Evolutionary conservation across 1,139 yeast genomes (phyloP).

Genomic region (Geotrichum candidum): DNA sequence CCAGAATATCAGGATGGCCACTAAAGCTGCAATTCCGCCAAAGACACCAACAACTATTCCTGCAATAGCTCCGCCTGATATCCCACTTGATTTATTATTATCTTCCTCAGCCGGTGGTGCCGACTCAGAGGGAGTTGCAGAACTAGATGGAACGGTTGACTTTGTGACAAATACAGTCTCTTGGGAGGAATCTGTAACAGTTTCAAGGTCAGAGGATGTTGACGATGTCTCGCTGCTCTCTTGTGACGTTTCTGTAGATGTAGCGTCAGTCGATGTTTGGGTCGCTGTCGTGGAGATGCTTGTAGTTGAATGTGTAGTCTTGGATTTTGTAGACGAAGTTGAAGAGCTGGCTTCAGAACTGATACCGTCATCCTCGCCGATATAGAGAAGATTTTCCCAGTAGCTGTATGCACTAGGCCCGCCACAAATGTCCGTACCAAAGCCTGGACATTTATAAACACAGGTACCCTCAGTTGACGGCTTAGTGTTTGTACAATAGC

Average conservation of each 20-base stretch:
- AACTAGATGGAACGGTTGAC: conserved; percentile 10
- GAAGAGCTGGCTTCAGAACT: conserved; percentile 4
- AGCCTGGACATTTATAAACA: conserved; percentile 37
- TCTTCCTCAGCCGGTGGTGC: background rate
- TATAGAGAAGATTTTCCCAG: conserved; percentile 15
- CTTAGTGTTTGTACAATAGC: conserved; percentile 57
- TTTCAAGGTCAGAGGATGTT: background rate
- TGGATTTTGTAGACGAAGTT: background rate
- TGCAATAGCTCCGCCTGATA: conserved; percentile 32
- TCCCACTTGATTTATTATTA: conserved; percentile 12
- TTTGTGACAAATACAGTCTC: conserved; percentile 13
- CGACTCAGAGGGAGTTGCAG: conserved; percentile 12
- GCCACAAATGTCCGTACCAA: conserved; percentile 15
- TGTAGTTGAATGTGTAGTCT: conserved; percentile 2
- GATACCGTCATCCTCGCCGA: conserved; percentile 17
- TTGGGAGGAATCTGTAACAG: conserved; percentile 7
- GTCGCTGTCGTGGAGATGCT: conserved; percentile 8
- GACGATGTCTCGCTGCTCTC: background rate
- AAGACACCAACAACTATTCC: conserved; percentile 32
- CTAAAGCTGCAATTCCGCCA: conserved; percentile 40
- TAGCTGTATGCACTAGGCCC: conserved; percentile 20
- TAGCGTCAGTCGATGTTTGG: conserved; percentile 10
- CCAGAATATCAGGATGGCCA: conserved; percentile 43
- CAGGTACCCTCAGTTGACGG: conserved; percentile 46
- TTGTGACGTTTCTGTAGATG: conserved; percentile 4